Evolutionary conservation across 768 basidiomycete genomes (phyloP).

Genomic region (Hemileccinum impolitum): DNA sequence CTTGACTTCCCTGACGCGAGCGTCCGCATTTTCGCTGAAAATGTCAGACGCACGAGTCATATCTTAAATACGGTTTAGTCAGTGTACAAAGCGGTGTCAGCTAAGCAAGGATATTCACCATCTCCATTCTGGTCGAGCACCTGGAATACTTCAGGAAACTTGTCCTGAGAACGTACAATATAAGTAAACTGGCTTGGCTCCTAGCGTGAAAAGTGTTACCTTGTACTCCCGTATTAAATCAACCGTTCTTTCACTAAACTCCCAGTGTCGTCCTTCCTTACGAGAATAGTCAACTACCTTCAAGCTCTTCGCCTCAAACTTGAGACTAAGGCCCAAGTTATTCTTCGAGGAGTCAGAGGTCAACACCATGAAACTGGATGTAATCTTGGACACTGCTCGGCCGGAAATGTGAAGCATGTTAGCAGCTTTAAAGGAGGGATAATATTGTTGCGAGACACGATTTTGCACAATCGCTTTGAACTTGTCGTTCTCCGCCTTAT

Average conservation of each 20-base stretch:
- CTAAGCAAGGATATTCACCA: slow-evolving; percentile 38
- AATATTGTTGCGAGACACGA: slow-evolving; percentile 56
- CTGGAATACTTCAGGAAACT: slow-evolving; percentile 82
- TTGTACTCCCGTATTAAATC: slow-evolving; percentile 82
- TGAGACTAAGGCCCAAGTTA: slow-evolving; percentile 91
- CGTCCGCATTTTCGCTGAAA: slow-evolving; percentile 60
- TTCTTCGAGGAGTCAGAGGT: slow-evolving; percentile 72
- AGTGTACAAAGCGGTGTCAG: background rate
- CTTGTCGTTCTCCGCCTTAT: slow-evolving; percentile 71
- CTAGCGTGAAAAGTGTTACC: slow-evolving; percentile 32
- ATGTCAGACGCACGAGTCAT: slow-evolving; percentile 66
- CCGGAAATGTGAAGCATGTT: slow-evolving; percentile 71
- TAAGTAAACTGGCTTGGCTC: background rate
- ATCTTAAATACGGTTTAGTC: slow-evolving; percentile 42
- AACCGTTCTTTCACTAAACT: slow-evolving; percentile 87
- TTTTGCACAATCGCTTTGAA: slow-evolving; percentile 67
- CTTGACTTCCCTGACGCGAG: slow-evolving; percentile 71
- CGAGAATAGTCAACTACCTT: slow-evolving; percentile 93
- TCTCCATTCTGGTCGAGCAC: slow-evolving; percentile 70
- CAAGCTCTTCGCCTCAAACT: slow-evolving; percentile 90
- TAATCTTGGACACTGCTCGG: slow-evolving; percentile 83
- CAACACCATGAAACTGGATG: slow-evolving; percentile 90
- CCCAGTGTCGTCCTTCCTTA: slow-evolving; percentile 85
- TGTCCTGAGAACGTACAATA: slow-evolving; percentile 38
- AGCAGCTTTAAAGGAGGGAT: slow-evolving; percentile 75